phyloP scores from a whole-genome alignment of 106 monocot species.

The Gastrodia elata region DNA sequence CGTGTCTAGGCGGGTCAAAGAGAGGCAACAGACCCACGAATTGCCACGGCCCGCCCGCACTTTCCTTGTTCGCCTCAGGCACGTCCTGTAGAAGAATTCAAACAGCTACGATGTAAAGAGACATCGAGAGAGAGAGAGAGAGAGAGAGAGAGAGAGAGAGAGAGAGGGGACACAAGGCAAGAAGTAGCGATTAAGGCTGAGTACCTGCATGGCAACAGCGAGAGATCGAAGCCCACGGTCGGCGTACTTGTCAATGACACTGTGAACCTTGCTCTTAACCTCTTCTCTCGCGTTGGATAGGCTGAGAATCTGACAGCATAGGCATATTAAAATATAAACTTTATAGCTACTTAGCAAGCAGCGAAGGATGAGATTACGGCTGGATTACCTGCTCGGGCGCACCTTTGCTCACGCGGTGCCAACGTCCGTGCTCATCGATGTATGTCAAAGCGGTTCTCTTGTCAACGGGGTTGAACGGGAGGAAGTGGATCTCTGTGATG shows the following conservation, averaged over 20 bases:
- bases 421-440: conserved; percentile 41
- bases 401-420: conserved; percentile 80
- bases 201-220: conserved; percentile 48
- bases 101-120: neutral
- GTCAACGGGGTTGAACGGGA: conserved; percentile 71
- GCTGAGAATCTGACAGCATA: conserved; percentile 32
- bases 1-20: conserved; percentile 94
- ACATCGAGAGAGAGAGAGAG: no score
- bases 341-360: neutral
- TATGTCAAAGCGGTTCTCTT: conserved; percentile 73
- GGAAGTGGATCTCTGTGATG: conserved; percentile 63
- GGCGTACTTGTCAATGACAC: conserved; percentile 60
- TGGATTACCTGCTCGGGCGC: conserved; percentile 70
- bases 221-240: conserved; percentile 68
- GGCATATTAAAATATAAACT: neutral
- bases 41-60: conserved; percentile 76
- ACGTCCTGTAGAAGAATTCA: conserved; percentile 24
- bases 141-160: no score
- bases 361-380: neutral
- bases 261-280: conserved; percentile 47
- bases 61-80: conserved; percentile 83
- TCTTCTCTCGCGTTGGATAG: conserved; percentile 58
- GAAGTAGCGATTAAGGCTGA: neutral
- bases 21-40: conserved; percentile 85
- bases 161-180: neutral